These are phyloP conservation scores for Litsea cubeba DNA, from an alignment of 164 flowering plant genomes.

Conservation along the genomic window DNA sequence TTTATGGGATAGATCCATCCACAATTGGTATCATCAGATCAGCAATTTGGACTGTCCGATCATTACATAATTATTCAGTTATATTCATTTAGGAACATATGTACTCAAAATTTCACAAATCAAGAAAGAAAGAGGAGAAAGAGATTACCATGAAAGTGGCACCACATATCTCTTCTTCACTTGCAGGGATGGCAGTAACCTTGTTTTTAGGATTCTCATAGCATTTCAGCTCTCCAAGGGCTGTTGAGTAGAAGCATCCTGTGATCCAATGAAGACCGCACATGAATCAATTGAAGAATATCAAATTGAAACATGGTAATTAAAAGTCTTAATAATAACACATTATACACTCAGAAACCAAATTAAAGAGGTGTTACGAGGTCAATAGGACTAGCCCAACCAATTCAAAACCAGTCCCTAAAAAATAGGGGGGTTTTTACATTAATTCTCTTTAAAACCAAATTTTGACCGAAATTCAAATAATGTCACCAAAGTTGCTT, in stretches of 20 bases:
- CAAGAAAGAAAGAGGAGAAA: not conserved
- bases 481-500: too few relatives aligned
- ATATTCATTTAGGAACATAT: too few relatives aligned
- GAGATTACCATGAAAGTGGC: slow-evolving; percentile 54
- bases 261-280: slow-evolving; percentile 3
- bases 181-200: slow-evolving; percentile 76
- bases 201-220: slow-evolving; percentile 71
- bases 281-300: too few relatives aligned
- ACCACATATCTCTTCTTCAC: slow-evolving; percentile 76
- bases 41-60: not conserved
- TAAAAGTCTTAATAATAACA: too few relatives aligned
- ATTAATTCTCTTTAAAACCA: too few relatives aligned
- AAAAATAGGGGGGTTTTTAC: too few relatives aligned
- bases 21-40: not conserved
- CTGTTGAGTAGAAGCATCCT: slow-evolving; percentile 70
- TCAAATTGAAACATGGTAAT: too few relatives aligned
- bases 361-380: not conserved
- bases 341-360: not conserved
- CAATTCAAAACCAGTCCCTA: not conserved
- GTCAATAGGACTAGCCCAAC: not conserved
- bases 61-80: too few relatives aligned
- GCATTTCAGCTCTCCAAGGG: slow-evolving; percentile 54
- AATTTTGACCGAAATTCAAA: too few relatives aligned
- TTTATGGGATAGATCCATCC: not conserved
- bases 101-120: not conserved